These are phyloP conservation scores for Colletotrichum sp. DNA, from an alignment of 2,329 filamentous ascomycete species.

Conservation along the genomic window DNA sequence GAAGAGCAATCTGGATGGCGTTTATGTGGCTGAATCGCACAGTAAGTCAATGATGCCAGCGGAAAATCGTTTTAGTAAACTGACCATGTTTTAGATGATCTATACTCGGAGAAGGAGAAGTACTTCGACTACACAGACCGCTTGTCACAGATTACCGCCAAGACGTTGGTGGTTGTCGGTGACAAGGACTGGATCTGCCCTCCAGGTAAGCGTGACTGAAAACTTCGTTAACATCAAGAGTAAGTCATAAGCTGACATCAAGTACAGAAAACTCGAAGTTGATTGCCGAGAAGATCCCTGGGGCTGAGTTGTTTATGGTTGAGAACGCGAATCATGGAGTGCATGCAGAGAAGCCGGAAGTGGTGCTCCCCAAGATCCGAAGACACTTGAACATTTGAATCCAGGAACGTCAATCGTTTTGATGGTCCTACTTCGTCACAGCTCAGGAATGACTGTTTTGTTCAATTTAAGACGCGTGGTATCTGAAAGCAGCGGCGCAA, in stretches of 20 bases:
- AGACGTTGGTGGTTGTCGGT: constrained; percentile 40
- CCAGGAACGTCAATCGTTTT: rapidly evolving
- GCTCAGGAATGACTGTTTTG: not conserved
- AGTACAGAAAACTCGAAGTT: constrained; percentile 33
- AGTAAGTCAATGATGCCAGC: constrained; percentile 26
- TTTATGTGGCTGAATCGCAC: constrained; percentile 40
- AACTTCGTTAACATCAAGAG: not conserved
- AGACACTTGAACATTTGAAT: constrained; percentile 6
- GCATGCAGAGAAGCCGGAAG: constrained; percentile 36
- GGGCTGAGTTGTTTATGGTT: constrained; percentile 32
- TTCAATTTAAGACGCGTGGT: not conserved
- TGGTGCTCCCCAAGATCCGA: constrained; percentile 31
- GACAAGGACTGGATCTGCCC: constrained; percentile 46
- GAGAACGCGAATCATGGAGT: constrained; percentile 39
- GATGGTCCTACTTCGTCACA: not conserved
- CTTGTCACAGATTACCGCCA: constrained; percentile 33
- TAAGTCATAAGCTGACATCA: not conserved
- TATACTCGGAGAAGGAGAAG: constrained; percentile 39
- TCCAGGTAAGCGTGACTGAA: constrained; percentile 25
- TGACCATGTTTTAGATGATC: constrained; percentile 29
- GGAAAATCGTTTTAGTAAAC: not conserved
- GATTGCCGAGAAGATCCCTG: constrained; percentile 31
- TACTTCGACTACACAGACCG: constrained; percentile 40
- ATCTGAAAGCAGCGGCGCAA: not conserved
- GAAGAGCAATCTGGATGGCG: constrained; percentile 29